A percentile compares a stretch with the other conserved stretches of the same genome.
These are phyloP conservation scores for Fusarium camptoceras DNA, from an alignment of 2,329 filamentous ascomycete genomes.

Conservation along the genomic window DNA sequence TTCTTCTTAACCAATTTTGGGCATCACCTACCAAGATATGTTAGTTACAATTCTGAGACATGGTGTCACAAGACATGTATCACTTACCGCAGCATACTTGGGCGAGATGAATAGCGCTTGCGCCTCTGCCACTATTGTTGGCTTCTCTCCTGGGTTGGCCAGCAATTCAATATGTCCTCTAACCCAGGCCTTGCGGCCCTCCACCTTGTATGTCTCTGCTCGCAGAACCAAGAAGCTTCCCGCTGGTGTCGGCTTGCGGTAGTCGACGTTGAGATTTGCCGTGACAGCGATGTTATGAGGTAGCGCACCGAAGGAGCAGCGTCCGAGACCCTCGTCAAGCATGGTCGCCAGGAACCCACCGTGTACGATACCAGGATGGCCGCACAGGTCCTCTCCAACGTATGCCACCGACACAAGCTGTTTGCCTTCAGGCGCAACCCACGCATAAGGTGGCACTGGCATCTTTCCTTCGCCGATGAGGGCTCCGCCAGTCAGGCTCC, in stretches of 20 bases:
- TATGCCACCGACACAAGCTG: conserved; percentile 79
- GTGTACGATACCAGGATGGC: conserved; percentile 91
- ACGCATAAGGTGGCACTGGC: conserved; percentile 83
- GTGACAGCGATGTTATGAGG: conserved; percentile 89
- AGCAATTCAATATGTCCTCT: conserved; percentile 87
- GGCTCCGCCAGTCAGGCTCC: conserved; percentile 86
- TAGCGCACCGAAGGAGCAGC: conserved; percentile 88
- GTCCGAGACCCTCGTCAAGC: conserved; percentile 87
- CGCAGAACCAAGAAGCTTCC: conserved; percentile 80
- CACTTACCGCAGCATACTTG: conserved; percentile 79
- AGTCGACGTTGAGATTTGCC: conserved; percentile 85
- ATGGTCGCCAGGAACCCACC: conserved; percentile 92
- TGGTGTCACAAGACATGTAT: neutral
- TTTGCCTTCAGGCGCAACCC: conserved; percentile 77
- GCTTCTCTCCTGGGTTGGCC: conserved; percentile 68
- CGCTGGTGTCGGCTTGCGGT: conserved; percentile 82
- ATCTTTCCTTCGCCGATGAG: conserved; percentile 81
- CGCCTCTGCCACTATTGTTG: conserved; percentile 80
- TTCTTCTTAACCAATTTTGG: conserved; percentile 42
- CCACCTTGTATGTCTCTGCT: conserved; percentile 84
- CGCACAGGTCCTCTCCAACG: conserved; percentile 83
- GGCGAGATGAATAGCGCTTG: conserved; percentile 91
- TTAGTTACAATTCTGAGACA: conserved; percentile 7
- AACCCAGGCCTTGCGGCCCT: conserved; percentile 95
- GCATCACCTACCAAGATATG: conserved; percentile 49